A percentile compares a stretch with the other conserved stretches of the same genome.
Evolutionary conservation across 2,329 filamentous ascomycete genomes (phyloP).

Genomic region (Plectosphaerella cucumerina): DNA sequence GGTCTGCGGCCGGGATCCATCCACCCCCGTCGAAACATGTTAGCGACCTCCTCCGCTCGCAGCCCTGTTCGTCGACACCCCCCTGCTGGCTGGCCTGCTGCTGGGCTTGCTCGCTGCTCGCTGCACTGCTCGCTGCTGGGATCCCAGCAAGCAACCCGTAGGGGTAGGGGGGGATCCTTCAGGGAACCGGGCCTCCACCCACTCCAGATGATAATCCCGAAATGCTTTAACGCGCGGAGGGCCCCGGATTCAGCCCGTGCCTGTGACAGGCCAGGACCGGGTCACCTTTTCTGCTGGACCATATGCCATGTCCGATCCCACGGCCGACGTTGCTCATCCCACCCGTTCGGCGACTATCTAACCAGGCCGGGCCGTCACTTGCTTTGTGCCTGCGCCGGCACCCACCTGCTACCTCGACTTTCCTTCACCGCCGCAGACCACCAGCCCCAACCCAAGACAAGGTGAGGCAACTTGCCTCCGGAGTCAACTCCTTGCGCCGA

Average conservation of each 20-base stretch:
- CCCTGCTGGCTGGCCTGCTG: slow-evolving; percentile 19
- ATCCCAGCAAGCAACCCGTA: slow-evolving; percentile 27
- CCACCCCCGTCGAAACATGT: slow-evolving; percentile 30
- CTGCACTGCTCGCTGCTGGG: slow-evolving; percentile 14
- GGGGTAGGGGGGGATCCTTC: slow-evolving; percentile 22
- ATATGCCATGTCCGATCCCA: too few relatives aligned
- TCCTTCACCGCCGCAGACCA: too few relatives aligned
- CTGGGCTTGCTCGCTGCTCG: slow-evolving; percentile 27
- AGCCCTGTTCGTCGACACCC: slow-evolving; percentile 30
- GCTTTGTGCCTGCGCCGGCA: too few relatives aligned
- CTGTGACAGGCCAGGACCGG: not conserved
- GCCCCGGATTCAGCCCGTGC: slow-evolving; percentile 28
- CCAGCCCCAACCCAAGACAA: too few relatives aligned
- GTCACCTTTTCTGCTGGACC: not conserved
- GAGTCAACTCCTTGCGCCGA: too few relatives aligned
- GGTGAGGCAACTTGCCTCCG: too few relatives aligned
- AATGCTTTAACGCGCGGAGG: slow-evolving; percentile 33
- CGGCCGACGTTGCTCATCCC: too few relatives aligned
- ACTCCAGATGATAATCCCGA: slow-evolving; percentile 45
- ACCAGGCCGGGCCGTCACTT: too few relatives aligned
- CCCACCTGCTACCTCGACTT: too few relatives aligned
- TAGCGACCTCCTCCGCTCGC: slow-evolving; percentile 35
- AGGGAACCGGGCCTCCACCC: slow-evolving; percentile 7
- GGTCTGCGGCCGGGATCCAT: slow-evolving; percentile 10
- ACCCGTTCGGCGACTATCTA: too few relatives aligned